A percentile compares a stretch with the other conserved stretches of the same genome.
phyloP scores from a whole-genome alignment of 2,329 filamentous ascomycete species.

The Sporothrix euskadiensis region DNA sequence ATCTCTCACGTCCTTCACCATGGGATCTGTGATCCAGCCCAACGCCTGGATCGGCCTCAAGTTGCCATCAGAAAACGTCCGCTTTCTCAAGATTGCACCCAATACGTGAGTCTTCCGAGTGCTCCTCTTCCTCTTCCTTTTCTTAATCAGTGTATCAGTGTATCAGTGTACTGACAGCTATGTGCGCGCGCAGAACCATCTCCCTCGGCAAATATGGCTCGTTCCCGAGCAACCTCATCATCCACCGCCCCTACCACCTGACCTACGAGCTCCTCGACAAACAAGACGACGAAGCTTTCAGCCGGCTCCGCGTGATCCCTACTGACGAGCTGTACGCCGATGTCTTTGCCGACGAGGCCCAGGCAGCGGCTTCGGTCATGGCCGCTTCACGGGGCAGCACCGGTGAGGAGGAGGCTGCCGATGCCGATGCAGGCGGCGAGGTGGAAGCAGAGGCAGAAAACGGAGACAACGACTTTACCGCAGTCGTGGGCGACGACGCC shows the following conservation, averaged over 20 bases:
- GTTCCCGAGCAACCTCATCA: conserved; percentile 84
- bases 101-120: conserved; percentile 53
- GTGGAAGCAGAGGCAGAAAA: conserved; percentile 27
- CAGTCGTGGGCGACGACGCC: conserved; percentile 42
- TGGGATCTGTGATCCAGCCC: conserved; percentile 49
- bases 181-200: conserved; percentile 62
- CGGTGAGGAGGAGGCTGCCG: background rate
- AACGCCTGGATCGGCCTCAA: conserved; percentile 62
- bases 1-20: background rate
- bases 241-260: conserved; percentile 87
- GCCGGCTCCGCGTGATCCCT: conserved; percentile 74
- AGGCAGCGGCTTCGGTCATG: conserved; percentile 39
- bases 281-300: conserved; percentile 62
- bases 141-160: too few relatives aligned
- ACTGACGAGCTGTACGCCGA: conserved; percentile 82
- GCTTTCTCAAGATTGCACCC: conserved; percentile 59
- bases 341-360: conserved; percentile 54
- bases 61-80: conserved; percentile 59
- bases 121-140: too few relatives aligned
- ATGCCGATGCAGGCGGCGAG: background rate
- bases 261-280: conserved; percentile 87
- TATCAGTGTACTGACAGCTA: conserved; percentile 16
- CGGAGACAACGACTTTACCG: conserved; percentile 39
- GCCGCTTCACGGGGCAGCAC: conserved; percentile 27
- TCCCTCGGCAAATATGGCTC: conserved; percentile 90